Percentiles rank a stretch among this genome's conserved stretches.
These are phyloP conservation scores for Amanita muscaria DNA, from an alignment of 768 basidiomycete genomes.

Conservation along the genomic window DNA sequence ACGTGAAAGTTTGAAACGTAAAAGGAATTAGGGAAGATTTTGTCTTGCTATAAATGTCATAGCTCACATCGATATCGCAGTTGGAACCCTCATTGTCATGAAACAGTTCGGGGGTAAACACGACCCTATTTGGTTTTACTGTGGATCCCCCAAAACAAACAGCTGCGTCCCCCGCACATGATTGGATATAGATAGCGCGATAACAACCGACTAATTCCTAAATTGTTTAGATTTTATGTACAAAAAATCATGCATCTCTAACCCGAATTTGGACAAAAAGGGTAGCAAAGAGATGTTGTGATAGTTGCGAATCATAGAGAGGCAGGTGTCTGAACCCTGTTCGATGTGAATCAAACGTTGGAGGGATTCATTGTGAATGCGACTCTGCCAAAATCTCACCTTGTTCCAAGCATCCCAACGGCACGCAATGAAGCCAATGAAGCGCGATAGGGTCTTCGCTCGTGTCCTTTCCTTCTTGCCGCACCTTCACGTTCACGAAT, in stretches of 20 bases:
- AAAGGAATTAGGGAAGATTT: too few relatives aligned
- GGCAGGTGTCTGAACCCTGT: constrained; percentile 87
- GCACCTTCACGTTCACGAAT: constrained; percentile 74
- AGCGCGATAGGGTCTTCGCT: constrained; percentile 60
- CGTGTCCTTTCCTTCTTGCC: constrained; percentile 46
- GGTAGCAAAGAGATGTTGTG: constrained; percentile 90
- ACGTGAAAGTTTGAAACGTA: too few relatives aligned
- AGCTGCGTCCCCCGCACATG: too few relatives aligned
- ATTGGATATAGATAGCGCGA: too few relatives aligned
- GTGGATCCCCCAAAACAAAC: too few relatives aligned
- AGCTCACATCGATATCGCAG: too few relatives aligned
- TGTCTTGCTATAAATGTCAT: too few relatives aligned
- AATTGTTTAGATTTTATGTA: too few relatives aligned
- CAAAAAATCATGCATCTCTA: constrained; percentile 15
- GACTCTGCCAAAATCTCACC: constrained; percentile 34
- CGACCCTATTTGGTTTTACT: too few relatives aligned
- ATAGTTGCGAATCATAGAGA: constrained; percentile 78
- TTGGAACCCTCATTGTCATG: too few relatives aligned
- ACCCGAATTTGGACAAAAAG: constrained; percentile 70
- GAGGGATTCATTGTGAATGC: neutral
- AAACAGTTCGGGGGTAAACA: too few relatives aligned
- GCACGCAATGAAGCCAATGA: constrained; percentile 70
- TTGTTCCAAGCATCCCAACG: constrained; percentile 60
- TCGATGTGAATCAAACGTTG: neutral
- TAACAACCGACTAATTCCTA: too few relatives aligned